A percentile compares a stretch with the other conserved stretches of the same genome.
These are phyloP conservation scores for Athelia sp. DNA, from an alignment of 1,284 basidiomycete species.

Conservation along the genomic window DNA sequence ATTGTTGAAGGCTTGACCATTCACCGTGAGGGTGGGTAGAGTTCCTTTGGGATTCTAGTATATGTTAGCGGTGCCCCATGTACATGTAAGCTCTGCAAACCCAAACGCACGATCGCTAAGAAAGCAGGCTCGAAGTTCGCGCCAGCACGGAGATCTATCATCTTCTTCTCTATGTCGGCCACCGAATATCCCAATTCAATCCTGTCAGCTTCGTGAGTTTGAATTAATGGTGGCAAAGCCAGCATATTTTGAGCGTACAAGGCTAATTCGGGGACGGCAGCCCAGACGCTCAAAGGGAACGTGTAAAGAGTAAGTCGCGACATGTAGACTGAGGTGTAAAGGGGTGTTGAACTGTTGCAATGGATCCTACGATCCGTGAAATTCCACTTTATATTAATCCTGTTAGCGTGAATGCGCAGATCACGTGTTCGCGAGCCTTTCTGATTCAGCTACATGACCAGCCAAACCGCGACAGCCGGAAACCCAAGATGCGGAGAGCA, in stretches of 20 bases:
- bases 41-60: conserved; percentile 49
- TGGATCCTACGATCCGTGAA: no score
- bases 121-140: conserved; percentile 61
- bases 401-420: no score
- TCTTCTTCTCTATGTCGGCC: conserved; percentile 29
- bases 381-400: no score
- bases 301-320: conserved; percentile 33
- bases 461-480: no score
- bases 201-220: conserved; percentile 15
- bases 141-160: conserved; percentile 43
- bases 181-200: conserved; percentile 37
- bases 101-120: conserved; percentile 39
- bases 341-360: not conserved
- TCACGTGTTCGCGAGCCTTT: no score
- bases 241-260: conserved; percentile 27
- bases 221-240: not conserved
- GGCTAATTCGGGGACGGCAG: conserved; percentile 43
- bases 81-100: not conserved
- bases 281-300: conserved; percentile 43
- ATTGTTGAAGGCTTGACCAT: conserved; percentile 39
- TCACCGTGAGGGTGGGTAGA: conserved; percentile 45
- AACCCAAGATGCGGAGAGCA: no score
- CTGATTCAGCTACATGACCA: no score
- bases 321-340: not conserved
- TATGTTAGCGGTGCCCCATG: not conserved